Base-by-base conservation (phyloP, 108 stramenopile species). In the Epithemia pelagica region DNA sequence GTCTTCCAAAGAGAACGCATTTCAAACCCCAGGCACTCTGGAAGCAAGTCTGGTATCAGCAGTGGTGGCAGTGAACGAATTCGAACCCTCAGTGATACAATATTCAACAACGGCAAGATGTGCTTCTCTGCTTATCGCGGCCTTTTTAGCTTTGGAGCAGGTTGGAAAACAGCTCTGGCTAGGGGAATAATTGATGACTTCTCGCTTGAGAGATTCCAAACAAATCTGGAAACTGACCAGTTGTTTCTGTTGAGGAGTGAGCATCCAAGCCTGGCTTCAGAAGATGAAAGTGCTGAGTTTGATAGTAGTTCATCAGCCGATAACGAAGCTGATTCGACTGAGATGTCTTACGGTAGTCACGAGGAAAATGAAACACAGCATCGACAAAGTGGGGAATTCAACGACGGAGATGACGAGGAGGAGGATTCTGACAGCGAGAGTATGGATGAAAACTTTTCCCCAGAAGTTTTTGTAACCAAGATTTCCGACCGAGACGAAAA, bases 71-170 rank as follows among this genome's bases (percentile, higher is more conserved):
- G 60, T 25, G 81, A 81, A 32, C 54, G 75, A 52, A 69, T 66
- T 25, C 70, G 75, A 10, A 83, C 81, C 3, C 63, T 87, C 23
- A 89, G 88, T 59, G 83, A 86, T 61, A 74, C 83, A 2, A 66
- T 87, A 15, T 87, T 87, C 65, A 65, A 64, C 28, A 60, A 66
- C 25, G 52, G 52, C 21, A 31, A 58, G 2, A 22, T 32, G 32
- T 33, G 66, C 21, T 31, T 64, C 58, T 67, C 51, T 25, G 37
- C 32, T 22, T 56, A 67, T 28, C 51, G 32, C 23, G 65, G 65
- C n/a, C 7, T 54, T 5, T 54, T 91, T 15, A 83, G 85, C 33
- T 67, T 76, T 60, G 83, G 83, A 15, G 65, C 88, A 55, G 78
- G 75, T 28, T 91, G 90, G 87, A 71, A 83, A 61, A 74, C 81